phyloP scores from a whole-genome alignment of 1,284 basidiomycete species.

The Cutaneotrichosporon sp. region DNA sequence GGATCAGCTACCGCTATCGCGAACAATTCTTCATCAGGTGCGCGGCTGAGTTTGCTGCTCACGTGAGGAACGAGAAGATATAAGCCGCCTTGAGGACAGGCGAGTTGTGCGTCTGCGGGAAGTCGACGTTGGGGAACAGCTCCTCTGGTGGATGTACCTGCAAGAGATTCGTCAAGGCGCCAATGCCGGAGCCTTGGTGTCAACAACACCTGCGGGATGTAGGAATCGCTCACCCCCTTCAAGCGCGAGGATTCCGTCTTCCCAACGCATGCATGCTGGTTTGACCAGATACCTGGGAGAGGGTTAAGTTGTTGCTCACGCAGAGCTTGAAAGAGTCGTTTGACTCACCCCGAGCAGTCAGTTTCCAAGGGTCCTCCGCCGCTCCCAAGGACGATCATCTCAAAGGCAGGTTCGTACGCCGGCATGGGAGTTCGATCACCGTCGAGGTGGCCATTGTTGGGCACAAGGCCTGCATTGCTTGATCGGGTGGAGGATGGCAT shows the following conservation, averaged over 20 bases:
- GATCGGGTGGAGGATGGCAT: no score
- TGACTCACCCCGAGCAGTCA: constrained; percentile 44
- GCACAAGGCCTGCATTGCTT: no score
- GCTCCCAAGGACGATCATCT: constrained; percentile 46
- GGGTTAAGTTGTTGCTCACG: no score
- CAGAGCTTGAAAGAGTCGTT: no score
- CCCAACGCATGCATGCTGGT: constrained; percentile 33
- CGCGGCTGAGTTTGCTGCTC: constrained; percentile 17
- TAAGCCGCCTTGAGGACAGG: constrained; percentile 44
- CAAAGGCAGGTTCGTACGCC: constrained; percentile 30
- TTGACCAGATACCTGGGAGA: constrained; percentile 40
- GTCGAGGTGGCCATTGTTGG: no score
- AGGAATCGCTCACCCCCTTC: constrained; percentile 42
- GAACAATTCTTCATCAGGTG: no score
- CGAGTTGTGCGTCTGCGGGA: constrained; percentile 35
- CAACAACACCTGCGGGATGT: background rate
- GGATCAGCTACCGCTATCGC: no score
- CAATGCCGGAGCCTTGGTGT: constrained; percentile 42
- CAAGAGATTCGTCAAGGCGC: constrained; percentile 36
- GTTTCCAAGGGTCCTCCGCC: constrained; percentile 49
- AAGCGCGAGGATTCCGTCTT: constrained; percentile 42
- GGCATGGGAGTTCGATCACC: no score
- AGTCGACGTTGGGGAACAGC: constrained; percentile 35
- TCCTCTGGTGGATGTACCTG: constrained; percentile 2
- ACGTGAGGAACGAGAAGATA: constrained; percentile 45